Conservation (phyloP, 345 rosid species). For the Ricinus communis region DNA sequence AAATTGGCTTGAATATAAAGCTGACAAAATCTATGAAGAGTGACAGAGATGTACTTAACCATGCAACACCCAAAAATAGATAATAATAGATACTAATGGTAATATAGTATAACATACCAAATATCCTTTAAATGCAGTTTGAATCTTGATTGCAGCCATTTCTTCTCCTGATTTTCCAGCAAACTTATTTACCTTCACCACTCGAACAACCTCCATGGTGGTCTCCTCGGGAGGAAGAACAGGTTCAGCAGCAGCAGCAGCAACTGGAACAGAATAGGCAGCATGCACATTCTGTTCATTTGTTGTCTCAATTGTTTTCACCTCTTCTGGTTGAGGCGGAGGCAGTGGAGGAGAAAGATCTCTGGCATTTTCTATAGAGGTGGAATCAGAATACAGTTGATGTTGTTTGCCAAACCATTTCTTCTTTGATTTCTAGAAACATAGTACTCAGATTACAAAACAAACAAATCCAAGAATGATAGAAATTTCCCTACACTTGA, state of each 20-base stretch:
- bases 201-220: slow-evolving; percentile 43
- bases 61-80: background rate
- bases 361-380: slow-evolving; percentile 25
- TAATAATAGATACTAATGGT: background rate
- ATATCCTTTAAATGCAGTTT: slow-evolving; percentile 81
- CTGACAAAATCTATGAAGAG: too few relatives aligned
- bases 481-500: background rate
- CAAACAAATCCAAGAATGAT: background rate
- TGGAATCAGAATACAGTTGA: slow-evolving; percentile 36
- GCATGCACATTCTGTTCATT: slow-evolving; percentile 39
- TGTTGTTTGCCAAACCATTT: slow-evolving; percentile 62
- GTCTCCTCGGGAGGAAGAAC: slow-evolving; percentile 30
- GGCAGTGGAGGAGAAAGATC: slow-evolving; percentile 43
- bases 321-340: slow-evolving; percentile 38
- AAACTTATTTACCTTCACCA: slow-evolving; percentile 33
- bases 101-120: slow-evolving; percentile 43
- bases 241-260: slow-evolving; percentile 56
- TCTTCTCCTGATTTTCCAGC: slow-evolving; percentile 70
- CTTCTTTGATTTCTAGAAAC: slow-evolving; percentile 34
- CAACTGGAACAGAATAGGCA: slow-evolving; percentile 32
- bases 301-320: slow-evolving; percentile 42
- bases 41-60: too few relatives aligned
- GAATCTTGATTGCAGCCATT: slow-evolving; percentile 85
- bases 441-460: background rate
- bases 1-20: too few relatives aligned